These are phyloP conservation scores for Diversispora epigaea DNA, from an alignment of 192 early-diverging fungal species.

Conservation along the genomic window DNA sequence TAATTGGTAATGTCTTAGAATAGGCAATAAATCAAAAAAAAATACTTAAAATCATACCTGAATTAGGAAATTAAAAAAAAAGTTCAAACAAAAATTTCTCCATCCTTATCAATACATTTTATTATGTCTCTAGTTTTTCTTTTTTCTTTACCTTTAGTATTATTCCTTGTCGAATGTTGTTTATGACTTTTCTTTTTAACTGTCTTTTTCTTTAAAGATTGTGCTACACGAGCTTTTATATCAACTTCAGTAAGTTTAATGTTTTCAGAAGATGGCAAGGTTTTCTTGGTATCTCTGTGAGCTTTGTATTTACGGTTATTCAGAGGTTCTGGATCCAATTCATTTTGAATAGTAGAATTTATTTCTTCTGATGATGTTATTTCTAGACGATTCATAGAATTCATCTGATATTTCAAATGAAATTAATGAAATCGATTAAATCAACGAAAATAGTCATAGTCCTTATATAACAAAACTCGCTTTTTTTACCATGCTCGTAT, in stretches of 20 bases:
- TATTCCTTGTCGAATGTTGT: conserved; percentile 43
- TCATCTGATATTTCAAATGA: too few species aligned
- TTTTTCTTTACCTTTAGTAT: conserved; percentile 55
- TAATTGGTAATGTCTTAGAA: too few species aligned
- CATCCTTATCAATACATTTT: conserved; percentile 37
- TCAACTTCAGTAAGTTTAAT: conserved; percentile 42
- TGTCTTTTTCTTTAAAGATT: conserved; percentile 38
- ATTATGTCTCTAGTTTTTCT: conserved; percentile 40
- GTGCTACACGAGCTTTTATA: conserved; percentile 55
- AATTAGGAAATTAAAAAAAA: too few species aligned
- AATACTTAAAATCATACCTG: too few species aligned
- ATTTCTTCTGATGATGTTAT: too few species aligned
- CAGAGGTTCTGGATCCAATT: conserved; percentile 12
- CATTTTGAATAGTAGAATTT: neutral
- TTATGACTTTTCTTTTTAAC: conserved; percentile 38
- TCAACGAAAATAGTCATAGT: too few species aligned
- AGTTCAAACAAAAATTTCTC: conserved; percentile 16
- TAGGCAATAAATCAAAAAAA: too few species aligned
- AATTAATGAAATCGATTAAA: too few species aligned
- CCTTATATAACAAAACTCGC: too few species aligned
- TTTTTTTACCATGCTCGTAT: too few species aligned
- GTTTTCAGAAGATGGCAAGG: conserved; percentile 6
- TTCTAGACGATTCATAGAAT: too few species aligned
- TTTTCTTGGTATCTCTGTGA: conserved; percentile 46
- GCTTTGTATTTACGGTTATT: conserved; percentile 53